These are phyloP conservation scores for Osmanthus fragrans DNA, from an alignment of 257 asterid species.

Conservation along the genomic window DNA sequence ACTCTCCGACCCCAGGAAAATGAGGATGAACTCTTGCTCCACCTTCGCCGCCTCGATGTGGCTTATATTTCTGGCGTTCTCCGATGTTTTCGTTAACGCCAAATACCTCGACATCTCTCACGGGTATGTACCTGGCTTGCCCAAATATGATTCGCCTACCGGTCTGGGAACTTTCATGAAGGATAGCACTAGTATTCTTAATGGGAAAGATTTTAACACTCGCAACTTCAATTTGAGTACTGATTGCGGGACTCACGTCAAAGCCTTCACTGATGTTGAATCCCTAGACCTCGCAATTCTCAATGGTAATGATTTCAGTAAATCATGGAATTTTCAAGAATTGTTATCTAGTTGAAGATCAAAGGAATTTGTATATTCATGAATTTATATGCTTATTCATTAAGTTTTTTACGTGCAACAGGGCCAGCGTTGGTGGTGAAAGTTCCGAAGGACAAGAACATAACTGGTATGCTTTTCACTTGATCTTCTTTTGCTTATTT, in stretches of 20 bases:
- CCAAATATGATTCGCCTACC: slow-evolving; percentile 4
- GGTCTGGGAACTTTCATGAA: slow-evolving; percentile 12
- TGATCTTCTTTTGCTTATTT: too few relatives aligned
- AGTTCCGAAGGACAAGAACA: slow-evolving; percentile 24
- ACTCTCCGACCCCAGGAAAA: background rate
- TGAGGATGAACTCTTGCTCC: background rate
- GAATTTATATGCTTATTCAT: background rate
- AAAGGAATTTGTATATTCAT: background rate
- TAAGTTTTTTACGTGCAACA: background rate
- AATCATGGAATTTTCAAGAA: background rate
- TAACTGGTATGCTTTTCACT: slow-evolving; percentile 18
- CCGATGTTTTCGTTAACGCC: background rate
- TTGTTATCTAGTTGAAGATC: background rate
- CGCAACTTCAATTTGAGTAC: background rate
- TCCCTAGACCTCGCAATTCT: slow-evolving; percentile 20
- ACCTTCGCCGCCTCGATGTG: background rate
- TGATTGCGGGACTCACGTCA: slow-evolving; percentile 22
- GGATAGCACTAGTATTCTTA: background rate
- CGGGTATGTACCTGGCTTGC: slow-evolving; percentile 11
- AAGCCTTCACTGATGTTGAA: slow-evolving; percentile 20
- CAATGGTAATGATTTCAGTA: slow-evolving; percentile 8
- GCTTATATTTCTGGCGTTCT: background rate
- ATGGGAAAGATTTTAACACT: background rate
- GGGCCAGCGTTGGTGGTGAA: slow-evolving; percentile 27
- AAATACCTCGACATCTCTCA: background rate